A percentile compares a stretch with the other conserved stretches of the same genome.
Conservation (phyloP, 306 rosid species). For the Malus fusca region DNA sequence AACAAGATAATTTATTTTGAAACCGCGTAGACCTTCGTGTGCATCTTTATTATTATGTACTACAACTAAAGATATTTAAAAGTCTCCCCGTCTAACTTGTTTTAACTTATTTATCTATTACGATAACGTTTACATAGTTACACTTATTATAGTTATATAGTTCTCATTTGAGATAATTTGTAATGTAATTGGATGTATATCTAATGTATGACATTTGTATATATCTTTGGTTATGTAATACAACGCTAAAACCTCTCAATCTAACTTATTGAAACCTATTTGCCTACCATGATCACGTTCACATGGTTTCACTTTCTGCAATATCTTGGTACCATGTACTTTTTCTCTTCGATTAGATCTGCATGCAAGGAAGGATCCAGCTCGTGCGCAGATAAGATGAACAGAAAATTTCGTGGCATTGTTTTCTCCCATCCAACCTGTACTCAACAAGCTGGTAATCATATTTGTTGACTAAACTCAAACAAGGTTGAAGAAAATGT, state of each 20-base stretch:
- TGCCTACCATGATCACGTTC: constrained; percentile 7
- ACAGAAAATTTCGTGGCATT: not conserved
- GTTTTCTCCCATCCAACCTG: constrained; percentile 40
- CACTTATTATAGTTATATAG: too few species aligned
- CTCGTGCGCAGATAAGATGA: constrained; percentile 30
- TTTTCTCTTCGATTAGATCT: not conserved
- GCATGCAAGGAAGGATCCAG: constrained; percentile 27
- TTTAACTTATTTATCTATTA: not conserved
- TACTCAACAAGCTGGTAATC: constrained; percentile 47
- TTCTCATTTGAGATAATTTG: not conserved
- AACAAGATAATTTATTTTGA: not conserved
- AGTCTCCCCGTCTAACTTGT: not conserved
- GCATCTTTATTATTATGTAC: not conserved
- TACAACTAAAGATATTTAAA: not conserved
- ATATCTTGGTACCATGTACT: not conserved
- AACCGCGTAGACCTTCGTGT: not conserved
- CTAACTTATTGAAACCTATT: not conserved
- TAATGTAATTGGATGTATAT: too few species aligned
- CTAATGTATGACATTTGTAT: not conserved
- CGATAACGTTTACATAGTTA: not conserved
- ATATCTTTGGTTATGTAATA: not conserved
- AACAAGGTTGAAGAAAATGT: constrained; percentile 25
- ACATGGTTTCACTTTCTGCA: not conserved
- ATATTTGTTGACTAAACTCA: constrained; percentile 63
- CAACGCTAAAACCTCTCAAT: not conserved